Evolutionary conservation across 2,329 filamentous ascomycete species (phyloP).

Genomic region (Scedosporium minutisporum): DNA sequence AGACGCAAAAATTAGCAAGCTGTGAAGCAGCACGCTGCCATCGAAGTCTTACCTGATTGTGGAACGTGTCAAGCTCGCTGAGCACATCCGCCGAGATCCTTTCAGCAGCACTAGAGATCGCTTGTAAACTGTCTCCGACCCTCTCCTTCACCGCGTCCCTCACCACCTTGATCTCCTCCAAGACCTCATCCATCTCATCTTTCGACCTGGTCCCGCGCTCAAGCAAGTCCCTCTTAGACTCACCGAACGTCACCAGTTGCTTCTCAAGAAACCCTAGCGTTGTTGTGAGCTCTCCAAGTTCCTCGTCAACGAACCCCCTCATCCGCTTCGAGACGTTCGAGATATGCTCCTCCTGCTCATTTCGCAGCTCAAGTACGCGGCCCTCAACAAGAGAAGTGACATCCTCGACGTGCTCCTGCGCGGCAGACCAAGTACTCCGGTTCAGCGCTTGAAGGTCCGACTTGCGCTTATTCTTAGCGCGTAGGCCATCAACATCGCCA

Average conservation of each 20-base stretch:
- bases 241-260: slow-evolving; percentile 57
- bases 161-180: slow-evolving; percentile 86
- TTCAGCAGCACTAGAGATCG: slow-evolving; percentile 74
- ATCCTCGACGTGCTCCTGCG: slow-evolving; percentile 64
- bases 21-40: slow-evolving; percentile 10
- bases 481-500: slow-evolving; percentile 68
- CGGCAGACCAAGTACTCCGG: slow-evolving; percentile 65
- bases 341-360: slow-evolving; percentile 63
- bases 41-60: slow-evolving; percentile 44
- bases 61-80: slow-evolving; percentile 74
- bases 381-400: slow-evolving; percentile 70
- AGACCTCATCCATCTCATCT: slow-evolving; percentile 79
- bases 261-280: slow-evolving; percentile 63
- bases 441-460: slow-evolving; percentile 77
- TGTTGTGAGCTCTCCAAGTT: slow-evolving; percentile 59
- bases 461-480: slow-evolving; percentile 77
- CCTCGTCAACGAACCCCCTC: slow-evolving; percentile 64
- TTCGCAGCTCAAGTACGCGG: slow-evolving; percentile 62
- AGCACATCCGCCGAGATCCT: slow-evolving; percentile 85
- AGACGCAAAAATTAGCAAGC: not conserved
- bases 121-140: slow-evolving; percentile 74
- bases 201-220: slow-evolving; percentile 60
- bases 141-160: slow-evolving; percentile 79
- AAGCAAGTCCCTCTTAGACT: slow-evolving; percentile 58
- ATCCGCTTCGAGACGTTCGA: slow-evolving; percentile 60